Evolutionary conservation across 768 basidiomycete species (phyloP).

Genomic region (Leccinum subtestaceum): DNA sequence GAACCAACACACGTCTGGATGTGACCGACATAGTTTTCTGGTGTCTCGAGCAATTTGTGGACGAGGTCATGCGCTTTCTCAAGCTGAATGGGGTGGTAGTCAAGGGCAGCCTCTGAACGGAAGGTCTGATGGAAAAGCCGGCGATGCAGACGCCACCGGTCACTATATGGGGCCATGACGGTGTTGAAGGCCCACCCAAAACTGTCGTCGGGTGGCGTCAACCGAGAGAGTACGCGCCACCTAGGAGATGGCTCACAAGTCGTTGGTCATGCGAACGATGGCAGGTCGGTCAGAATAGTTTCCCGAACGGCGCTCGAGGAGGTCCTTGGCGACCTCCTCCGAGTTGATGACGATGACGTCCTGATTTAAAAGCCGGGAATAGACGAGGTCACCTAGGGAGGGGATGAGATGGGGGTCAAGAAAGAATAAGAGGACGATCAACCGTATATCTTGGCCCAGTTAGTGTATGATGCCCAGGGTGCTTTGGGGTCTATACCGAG

Average conservation of each 20-base stretch:
- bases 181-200: constrained; percentile 32
- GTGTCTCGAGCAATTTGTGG: constrained; percentile 23
- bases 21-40: constrained; percentile 17
- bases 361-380: constrained; percentile 36
- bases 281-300: constrained; percentile 45
- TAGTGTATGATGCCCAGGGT: constrained; percentile 34
- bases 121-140: constrained; percentile 30
- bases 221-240: not conserved
- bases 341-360: constrained; percentile 42
- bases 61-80: constrained; percentile 27
- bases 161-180: constrained; percentile 26
- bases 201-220: constrained; percentile 7
- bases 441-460: constrained; percentile 34
- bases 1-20: constrained; percentile 23
- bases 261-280: constrained; percentile 26
- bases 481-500: constrained; percentile 24
- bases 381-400: constrained; percentile 35
- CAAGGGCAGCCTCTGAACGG: constrained; percentile 17
- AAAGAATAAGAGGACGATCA: constrained; percentile 5
- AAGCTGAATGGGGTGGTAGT: constrained; percentile 24
- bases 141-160: constrained; percentile 30
- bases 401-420: not conserved
- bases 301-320: constrained; percentile 43
- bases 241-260: constrained; percentile 21
- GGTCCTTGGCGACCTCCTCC: constrained; percentile 36